Conservation (phyloP, 352 stramenopile species). For the Saprolegnia parasitica region DNA sequence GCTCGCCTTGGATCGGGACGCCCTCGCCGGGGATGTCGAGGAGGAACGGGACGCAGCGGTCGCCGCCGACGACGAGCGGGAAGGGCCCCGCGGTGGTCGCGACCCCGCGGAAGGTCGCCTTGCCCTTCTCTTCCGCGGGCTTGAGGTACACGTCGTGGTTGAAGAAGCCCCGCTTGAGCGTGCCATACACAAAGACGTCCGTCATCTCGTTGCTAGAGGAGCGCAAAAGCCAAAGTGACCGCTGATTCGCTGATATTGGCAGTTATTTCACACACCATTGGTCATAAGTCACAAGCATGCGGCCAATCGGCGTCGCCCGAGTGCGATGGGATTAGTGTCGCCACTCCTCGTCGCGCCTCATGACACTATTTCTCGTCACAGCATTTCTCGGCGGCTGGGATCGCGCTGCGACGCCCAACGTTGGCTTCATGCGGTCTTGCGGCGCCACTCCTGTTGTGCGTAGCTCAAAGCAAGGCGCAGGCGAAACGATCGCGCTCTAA, state of each 20-base stretch:
- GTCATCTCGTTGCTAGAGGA: constrained; percentile 27
- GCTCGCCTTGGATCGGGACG: constrained; percentile 37
- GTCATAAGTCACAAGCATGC: neutral
- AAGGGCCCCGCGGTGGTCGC: constrained; percentile 41
- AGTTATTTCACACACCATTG: neutral
- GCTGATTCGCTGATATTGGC: constrained; percentile 20
- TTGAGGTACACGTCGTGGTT: constrained; percentile 68
- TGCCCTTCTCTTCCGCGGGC: constrained; percentile 42
- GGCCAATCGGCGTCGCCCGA: neutral
- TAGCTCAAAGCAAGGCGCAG: no score
- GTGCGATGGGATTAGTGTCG: constrained; percentile 18
- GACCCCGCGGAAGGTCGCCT: constrained; percentile 46
- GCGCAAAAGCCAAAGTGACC: constrained; percentile 14
- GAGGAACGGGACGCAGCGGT: constrained; percentile 56
- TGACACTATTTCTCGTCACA: no score
- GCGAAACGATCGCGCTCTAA: no score
- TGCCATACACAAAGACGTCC: constrained; percentile 76
- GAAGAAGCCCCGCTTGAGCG: constrained; percentile 65
- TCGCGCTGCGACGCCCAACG: no score
- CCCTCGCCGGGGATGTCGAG: constrained; percentile 20
- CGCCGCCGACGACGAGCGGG: constrained; percentile 55
- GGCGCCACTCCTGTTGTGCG: no score
- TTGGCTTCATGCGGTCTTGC: no score
- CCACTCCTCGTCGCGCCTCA: neutral
- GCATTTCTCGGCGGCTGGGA: no score